Base-by-base conservation (phyloP, 2,329 filamentous ascomycete genomes). In the Exophiala viscosa region DNA sequence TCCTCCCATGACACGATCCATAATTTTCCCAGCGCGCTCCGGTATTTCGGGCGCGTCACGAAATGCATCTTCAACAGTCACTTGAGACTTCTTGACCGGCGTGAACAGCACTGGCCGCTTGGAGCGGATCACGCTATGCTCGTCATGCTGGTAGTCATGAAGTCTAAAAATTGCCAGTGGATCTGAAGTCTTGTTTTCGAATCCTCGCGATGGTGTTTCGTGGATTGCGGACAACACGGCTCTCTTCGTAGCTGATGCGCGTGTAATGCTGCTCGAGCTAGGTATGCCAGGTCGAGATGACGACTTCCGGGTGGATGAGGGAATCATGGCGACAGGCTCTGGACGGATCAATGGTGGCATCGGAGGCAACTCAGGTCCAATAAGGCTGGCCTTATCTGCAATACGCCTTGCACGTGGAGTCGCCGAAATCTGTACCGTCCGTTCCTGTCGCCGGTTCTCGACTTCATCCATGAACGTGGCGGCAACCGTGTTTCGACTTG, bases 371-470 rank as follows among this genome's bases (percentile, higher is more conserved):
- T 56, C 59, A n/a, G 58, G 46, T 36, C 60, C 57, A 9, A 32
- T 8, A 10, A 54, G 45, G 13, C 40, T 50, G 9, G 9, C 20
- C 10, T 42, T 14, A 7, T 72, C 65, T 50, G 62, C 69, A 60
- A 65, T 68, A 28, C 70, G 66, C 44, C 65, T 64, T 7, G 66
- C 66, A 48, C 67, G 71, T 3, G 75, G 75, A 3, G 75, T 78
- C 14, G 74, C 75, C 62, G 73, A 75, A 49, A 77, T 74, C 60
- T 77, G 75, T 17, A 77, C 71, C 6, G 71, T 68, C 66, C 36
- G 67, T 64, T 54, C 67, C 65, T 33, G 65, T 38, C 70, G 65
- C 36, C 70, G 65, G 52, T 70, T 70, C 23, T 69, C 69, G 5
- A 67, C 69, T 47, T 72, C 69, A 9, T 76, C 69, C 7, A 70